Base-by-base conservation (phyloP, 306 rosid species). In the cucumber (Cucumis sativus) region DNA sequence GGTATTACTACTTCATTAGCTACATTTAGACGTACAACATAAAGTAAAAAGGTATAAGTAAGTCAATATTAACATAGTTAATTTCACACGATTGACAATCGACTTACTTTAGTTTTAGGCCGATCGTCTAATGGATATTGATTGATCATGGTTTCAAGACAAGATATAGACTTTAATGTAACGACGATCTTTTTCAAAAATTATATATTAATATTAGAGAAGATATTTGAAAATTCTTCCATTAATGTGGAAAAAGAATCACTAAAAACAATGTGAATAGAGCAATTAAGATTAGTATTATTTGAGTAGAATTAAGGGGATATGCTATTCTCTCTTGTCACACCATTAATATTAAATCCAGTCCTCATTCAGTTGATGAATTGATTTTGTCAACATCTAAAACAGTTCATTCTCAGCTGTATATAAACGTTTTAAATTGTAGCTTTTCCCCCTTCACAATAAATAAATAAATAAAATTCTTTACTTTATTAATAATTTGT, bases 261-360 rank as follows among this genome's bases (percentile, higher is more conserved):
- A 18, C 33, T 40, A 0, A 20, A 67, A 67, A 68, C 18, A 41
- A 68, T 40, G 54, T 10, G 12, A 68, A 7, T 16, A 41, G 55
- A 51, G n/a, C 37, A 68, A 33, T 33, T 33, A 4, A 65, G 54
- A 68, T 6, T 43, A 40, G 54, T 41, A 21, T 28, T 20, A 43
- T 68, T 68, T 9, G 7, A 0, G 4, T 37, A 65, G 25, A 14
- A 33, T 33, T 33, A 33, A 65, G 51, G 51, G 28, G 37, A 33
- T 33, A 47, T 74, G 60, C 4, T 80, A 52, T 47, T 77, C 77
- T 68, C 74, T 68, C 74, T 40, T 68, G 74, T 68, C 74, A 41
- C 55, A 33, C 37, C 37, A 33, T 33, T 33, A 33, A 4, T 35
- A 68, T 68, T 43, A 41, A 41, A 20, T 68, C 5, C 0, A 68